Evolutionary conservation across 2,329 filamentous ascomycete species (phyloP), one percentile per base, ranked within the genome.

Genomic region (Trichoderma asperellum): DNA sequence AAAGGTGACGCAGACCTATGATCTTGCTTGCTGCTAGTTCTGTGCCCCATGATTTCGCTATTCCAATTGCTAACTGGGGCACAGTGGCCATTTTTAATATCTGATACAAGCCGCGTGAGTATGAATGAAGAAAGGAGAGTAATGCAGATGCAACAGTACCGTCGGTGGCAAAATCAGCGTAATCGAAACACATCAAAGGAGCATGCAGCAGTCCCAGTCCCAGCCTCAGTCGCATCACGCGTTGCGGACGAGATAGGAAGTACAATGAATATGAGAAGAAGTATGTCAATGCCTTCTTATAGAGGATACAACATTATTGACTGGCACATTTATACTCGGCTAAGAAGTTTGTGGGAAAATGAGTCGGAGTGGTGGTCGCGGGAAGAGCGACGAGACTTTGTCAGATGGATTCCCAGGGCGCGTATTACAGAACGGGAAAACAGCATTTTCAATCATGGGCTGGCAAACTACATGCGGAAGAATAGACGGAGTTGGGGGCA

Each of bases 401-500:
- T 34, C 12, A 27, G 16, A 10, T 68, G 67, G 67, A 59, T 63
- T 29, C 27, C 52, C 29, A 49, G 3, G 21, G 67, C 67, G 2
- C 53, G 11, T 10, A 37, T 68, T 5, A 68, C 67, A 0, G 58
- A 63, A 37, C 49, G 49, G n/a, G 14, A 59, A 8, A 56, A 49
- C 27, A 37, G 29, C 6, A 63, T 68, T 29, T n/a, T 7, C 11
- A 21, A 56, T 18, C 67, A 68, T 34, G 8, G 7, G 11, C 37
- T 68, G 16, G 47, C 59, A 3, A 24, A 12, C 5, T 5, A 57
- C 5, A 52, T 68, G 37, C 49, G 37, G 40, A 27, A 21, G 12
- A 57, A 29, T 12, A 57, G 18, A 40, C 59, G 37, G n/a, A 63
- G 16, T 29, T 68, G 59, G 67, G 67, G 67, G 16, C 59, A 68